Evolutionary conservation across 305 asterid genomes (phyloP).

Genomic region (Solanum hybrid): DNA sequence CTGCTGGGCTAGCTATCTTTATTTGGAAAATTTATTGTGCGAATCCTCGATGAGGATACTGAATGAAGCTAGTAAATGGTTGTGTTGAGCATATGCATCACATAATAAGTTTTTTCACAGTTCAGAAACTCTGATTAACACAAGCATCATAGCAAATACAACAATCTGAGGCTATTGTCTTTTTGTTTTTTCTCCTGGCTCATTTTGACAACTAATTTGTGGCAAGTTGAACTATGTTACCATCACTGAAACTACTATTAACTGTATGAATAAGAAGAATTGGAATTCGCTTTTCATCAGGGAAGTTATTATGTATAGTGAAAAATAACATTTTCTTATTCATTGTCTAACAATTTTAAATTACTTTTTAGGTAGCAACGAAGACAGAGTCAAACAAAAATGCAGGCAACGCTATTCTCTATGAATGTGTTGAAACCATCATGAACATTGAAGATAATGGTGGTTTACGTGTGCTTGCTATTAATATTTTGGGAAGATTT

Average conservation of each 20-base stretch:
- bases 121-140: not conserved
- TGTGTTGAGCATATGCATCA: not conserved
- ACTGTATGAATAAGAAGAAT: not conserved
- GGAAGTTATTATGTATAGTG: not conserved
- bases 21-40: not conserved
- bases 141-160: not conserved
- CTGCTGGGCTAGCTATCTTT: not conserved
- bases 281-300: not conserved
- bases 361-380: conserved; percentile 72
- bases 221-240: not conserved
- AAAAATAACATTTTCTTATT: not conserved
- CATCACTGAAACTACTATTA: not conserved
- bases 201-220: not conserved
- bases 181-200: not conserved
- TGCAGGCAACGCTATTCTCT: conserved; percentile 93
- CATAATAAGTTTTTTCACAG: not conserved
- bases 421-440: conserved; percentile 87
- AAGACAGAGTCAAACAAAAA: conserved; percentile 93
- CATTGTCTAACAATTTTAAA: conserved; percentile 17
- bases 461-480: conserved; percentile 89
- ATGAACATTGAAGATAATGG: conserved; percentile 93
- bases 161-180: not conserved
- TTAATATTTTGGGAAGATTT: conserved; percentile 97
- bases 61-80: not conserved
- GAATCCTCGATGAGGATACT: not conserved